phyloP scores from a whole-genome alignment of 75 land plant species.

The Sequoiadendron giganteum region DNA sequence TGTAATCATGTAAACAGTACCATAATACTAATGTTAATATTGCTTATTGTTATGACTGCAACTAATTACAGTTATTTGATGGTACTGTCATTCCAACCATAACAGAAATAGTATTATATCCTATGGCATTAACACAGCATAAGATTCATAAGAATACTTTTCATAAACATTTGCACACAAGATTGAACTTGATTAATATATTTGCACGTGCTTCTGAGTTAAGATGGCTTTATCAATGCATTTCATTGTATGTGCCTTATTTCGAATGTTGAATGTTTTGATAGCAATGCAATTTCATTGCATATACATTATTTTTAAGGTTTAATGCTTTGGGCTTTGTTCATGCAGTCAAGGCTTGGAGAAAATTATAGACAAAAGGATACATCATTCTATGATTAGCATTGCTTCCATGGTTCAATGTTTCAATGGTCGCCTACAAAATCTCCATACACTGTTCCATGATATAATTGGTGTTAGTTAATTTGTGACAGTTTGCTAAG shows the following conservation, averaged over 20 bases:
- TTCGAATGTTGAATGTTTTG: background rate
- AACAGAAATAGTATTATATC: background rate
- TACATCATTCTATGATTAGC: background rate
- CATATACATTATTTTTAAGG: background rate
- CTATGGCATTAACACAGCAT: background rate
- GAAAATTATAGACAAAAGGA: background rate
- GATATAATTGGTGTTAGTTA: background rate
- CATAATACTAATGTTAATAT: background rate
- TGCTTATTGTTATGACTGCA: background rate
- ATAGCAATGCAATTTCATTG: background rate
- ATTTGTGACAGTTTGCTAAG: background rate
- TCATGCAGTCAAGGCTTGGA: background rate
- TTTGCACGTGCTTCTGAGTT: background rate
- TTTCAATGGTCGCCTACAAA: background rate
- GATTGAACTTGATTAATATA: background rate
- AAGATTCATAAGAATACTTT: background rate
- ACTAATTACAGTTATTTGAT: background rate
- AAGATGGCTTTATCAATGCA: background rate
- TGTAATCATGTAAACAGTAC: background rate
- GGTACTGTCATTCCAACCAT: conserved; percentile 3
- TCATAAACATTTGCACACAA: background rate
- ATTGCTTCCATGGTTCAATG: background rate
- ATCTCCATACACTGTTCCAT: background rate
- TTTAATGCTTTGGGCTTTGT: background rate
- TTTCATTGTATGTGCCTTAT: background rate